Base-by-base conservation (phyloP, 306 rosid species). In the Arachis hypogaea region DNA sequence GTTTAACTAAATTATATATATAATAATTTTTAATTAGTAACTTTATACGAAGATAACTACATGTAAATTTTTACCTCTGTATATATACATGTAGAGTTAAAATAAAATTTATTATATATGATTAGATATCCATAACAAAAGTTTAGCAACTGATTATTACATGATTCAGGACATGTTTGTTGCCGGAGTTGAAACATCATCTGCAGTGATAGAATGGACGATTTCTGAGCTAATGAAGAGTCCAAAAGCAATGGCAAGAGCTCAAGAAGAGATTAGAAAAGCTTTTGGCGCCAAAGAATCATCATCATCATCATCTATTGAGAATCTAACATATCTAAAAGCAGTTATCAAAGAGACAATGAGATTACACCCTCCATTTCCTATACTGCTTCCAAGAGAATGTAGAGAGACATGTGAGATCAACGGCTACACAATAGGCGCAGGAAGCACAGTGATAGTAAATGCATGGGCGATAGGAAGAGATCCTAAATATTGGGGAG, bases 181-280 rank as follows among this genome's bases (percentile, higher is more conserved):
- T 51, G 87, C 72, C 11, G 87, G 82, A 42, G 62, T 80, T 64
- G 85, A 84, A 22, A 69, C 80, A 41, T 29, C 87, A 72, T 18
- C 82, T 3, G 71, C 79, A 58, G 10, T 73, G 0, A 58, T 83
- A 57, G 82, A 80, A 30, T 83, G 84, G 84, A 66, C 76, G 7
- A n/a, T 79, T 79, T 63, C 82, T 40, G 84, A 83, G 42, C 51
- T 79, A 71, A 42, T 72, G 55, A 76, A 54, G 59, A 68, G 76
- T 47, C 84, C 87, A 72, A 68, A 44, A 51, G 47, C 49, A 63
- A 76, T 80, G 84, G 33, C 44, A 16, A 63, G 49, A 49, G 80
- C 84, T 47, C 82, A 76, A 59, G 74, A 47, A 30, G 81, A 79
- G 65, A 73, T 79, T 10, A 69, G 82, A 11, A 14, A 56, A 43